Evolutionary conservation across 2,329 filamentous ascomycete species (phyloP).

Genomic region (Scedosporium dehoogii): DNA sequence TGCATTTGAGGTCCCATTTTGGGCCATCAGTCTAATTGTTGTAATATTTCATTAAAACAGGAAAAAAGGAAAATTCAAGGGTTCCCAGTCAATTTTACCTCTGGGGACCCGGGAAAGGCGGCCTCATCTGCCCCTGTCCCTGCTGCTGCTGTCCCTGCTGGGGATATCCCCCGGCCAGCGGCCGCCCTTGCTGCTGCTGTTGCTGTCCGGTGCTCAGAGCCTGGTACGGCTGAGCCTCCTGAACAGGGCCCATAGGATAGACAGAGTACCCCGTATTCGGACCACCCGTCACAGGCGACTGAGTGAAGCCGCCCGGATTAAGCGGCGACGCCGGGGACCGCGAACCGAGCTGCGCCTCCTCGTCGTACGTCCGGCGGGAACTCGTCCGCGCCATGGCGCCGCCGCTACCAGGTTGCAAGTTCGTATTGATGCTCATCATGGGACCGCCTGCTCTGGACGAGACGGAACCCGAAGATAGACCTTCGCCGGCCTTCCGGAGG

Average conservation of each 20-base stretch:
- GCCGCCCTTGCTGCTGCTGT: background rate
- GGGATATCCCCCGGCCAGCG: background rate
- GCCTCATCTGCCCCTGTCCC: background rate
- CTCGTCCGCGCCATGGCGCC: conserved; percentile 9
- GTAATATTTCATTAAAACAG: background rate
- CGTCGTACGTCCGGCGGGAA: conserved; percentile 27
- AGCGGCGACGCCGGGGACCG: conserved; percentile 12
- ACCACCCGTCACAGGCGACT: background rate
- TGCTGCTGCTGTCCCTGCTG: background rate
- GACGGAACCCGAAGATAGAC: conserved; percentile 20
- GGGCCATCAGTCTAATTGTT: too few relatives aligned
- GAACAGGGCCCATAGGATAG: background rate
- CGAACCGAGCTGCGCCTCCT: conserved; percentile 26
- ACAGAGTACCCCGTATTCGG: background rate
- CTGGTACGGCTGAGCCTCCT: background rate
- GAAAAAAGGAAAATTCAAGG: background rate
- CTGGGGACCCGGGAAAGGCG: background rate
- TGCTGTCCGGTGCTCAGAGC: background rate
- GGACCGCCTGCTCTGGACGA: conserved; percentile 13
- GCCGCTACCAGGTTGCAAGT: background rate
- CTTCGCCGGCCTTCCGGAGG: conserved; percentile 38
- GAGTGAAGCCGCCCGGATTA: conserved; percentile 1
- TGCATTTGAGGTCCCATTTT: too few relatives aligned
- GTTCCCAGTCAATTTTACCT: background rate
- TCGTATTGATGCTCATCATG: conserved; percentile 14